A percentile compares a stretch with the other conserved stretches of the same genome.
Evolutionary conservation across 768 basidiomycete species (phyloP).

Genomic region (Lentinula raphanica): DNA sequence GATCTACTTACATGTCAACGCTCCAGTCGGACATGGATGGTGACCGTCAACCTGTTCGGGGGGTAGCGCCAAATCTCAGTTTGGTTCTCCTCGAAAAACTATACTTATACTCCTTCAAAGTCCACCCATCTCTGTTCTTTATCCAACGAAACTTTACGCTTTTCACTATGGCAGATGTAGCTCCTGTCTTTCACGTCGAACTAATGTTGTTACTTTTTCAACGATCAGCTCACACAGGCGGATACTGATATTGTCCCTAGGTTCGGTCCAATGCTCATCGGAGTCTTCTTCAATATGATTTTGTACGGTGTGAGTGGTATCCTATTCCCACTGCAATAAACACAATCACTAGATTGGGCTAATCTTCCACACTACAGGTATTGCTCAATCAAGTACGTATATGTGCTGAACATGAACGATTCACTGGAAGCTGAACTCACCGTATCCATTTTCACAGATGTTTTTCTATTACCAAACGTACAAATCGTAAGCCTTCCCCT

Average conservation of each 20-base stretch:
- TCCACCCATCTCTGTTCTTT: neutral
- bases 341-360: neutral
- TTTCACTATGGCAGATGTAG: neutral
- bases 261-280: constrained; percentile 8
- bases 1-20: neutral
- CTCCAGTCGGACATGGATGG: no score
- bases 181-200: constrained; percentile 3
- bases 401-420: neutral
- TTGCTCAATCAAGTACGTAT: neutral
- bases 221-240: neutral
- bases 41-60: neutral
- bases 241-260: neutral
- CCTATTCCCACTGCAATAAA: neutral
- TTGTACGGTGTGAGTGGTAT: neutral
- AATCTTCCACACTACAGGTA: neutral
- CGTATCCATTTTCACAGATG: neutral
- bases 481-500: neutral
- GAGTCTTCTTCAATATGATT: constrained; percentile 5
- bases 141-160: neutral
- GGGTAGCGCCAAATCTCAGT: neutral
- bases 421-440: no score
- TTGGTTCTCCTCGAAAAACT: neutral
- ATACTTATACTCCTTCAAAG: neutral
- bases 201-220: neutral
- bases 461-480: constrained; percentile 4